Evolutionary conservation across 208 protist species (phyloP).

Genomic region (Porcisia hertigi): DNA sequence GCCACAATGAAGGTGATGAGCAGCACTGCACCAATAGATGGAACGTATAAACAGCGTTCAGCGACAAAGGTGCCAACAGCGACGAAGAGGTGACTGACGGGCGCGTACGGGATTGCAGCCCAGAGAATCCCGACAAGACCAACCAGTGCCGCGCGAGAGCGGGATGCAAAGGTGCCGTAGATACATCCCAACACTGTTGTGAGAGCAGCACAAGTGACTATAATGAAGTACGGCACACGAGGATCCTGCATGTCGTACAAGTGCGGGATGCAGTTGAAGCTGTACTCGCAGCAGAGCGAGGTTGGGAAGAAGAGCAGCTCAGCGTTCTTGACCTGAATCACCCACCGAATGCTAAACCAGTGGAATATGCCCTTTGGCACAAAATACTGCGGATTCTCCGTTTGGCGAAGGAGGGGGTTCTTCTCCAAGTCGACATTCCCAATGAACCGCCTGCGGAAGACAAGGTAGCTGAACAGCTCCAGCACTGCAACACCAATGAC

Average conservation of each 20-base stretch:
- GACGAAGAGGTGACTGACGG: slow-evolving; percentile 86
- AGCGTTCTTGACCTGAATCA: slow-evolving; percentile 83
- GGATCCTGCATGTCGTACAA: slow-evolving; percentile 42
- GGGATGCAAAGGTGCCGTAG: slow-evolving; percentile 23
- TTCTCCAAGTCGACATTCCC: slow-evolving; percentile 47
- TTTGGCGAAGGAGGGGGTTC: slow-evolving; percentile 58
- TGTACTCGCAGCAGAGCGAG: slow-evolving; percentile 88
- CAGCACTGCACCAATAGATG: slow-evolving; percentile 36
- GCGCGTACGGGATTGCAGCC: slow-evolving; percentile 74
- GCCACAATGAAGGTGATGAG: slow-evolving; percentile 29
- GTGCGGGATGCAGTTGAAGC: slow-evolving; percentile 86
- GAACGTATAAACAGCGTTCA: slow-evolving; percentile 89
- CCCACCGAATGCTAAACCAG: slow-evolving; percentile 53
- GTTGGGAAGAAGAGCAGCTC: slow-evolving; percentile 82
- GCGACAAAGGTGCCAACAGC: slow-evolving; percentile 81
- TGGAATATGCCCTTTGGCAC: slow-evolving; percentile 30
- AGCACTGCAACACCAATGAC: slow-evolving; percentile 20
- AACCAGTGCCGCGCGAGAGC: slow-evolving; percentile 19
- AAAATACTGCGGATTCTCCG: slow-evolving; percentile 87
- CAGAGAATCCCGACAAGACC: slow-evolving; percentile 45
- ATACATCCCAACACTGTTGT: slow-evolving; percentile 2
- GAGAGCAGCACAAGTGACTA: slow-evolving; percentile 17
- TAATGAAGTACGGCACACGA: slow-evolving; percentile 33
- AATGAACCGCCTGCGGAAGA: slow-evolving; percentile 51
- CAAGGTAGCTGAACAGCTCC: slow-evolving; percentile 48